Conservation (phyloP, 2,329 filamentous ascomycete species). For the Orbilia quercus region DNA sequence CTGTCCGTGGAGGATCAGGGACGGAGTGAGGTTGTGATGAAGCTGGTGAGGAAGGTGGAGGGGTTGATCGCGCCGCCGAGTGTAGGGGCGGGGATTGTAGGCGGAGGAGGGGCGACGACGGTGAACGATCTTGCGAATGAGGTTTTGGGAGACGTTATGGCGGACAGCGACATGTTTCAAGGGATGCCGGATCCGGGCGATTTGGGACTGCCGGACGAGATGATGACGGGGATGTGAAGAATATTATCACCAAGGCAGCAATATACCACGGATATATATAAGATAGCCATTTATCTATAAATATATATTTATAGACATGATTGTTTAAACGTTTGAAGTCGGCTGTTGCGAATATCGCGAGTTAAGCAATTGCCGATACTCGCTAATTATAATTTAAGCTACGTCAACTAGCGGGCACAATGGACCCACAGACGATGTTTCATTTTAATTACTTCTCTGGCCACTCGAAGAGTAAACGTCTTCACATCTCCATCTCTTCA, state of each 20-base stretch:
- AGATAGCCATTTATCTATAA: not conserved
- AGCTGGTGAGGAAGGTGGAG: slow-evolving; percentile 50
- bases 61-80: slow-evolving; percentile 25
- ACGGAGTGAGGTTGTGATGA: slow-evolving; percentile 44
- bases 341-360: too few relatives aligned
- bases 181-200: slow-evolving; percentile 34
- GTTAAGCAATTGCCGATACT: too few relatives aligned
- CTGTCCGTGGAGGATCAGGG: slow-evolving; percentile 41
- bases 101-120: slow-evolving; percentile 7
- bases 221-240: slow-evolving; percentile 50
- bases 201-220: slow-evolving; percentile 48
- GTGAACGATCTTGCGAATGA: slow-evolving; percentile 49
- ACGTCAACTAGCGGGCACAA: too few relatives aligned
- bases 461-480: too few relatives aligned
- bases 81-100: slow-evolving; percentile 17
- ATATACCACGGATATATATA: not conserved
- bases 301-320: too few relatives aligned
- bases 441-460: too few relatives aligned
- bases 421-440: too few relatives aligned
- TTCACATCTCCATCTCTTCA: too few relatives aligned
- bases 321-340: too few relatives aligned
- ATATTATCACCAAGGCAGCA: not conserved
- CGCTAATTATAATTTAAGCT: too few relatives aligned
- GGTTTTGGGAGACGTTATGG: slow-evolving; percentile 52
- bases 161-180: slow-evolving; percentile 50